Base-by-base conservation (phyloP, 2,329 filamentous ascomycete species). In the Pyrenophora graminea region DNA sequence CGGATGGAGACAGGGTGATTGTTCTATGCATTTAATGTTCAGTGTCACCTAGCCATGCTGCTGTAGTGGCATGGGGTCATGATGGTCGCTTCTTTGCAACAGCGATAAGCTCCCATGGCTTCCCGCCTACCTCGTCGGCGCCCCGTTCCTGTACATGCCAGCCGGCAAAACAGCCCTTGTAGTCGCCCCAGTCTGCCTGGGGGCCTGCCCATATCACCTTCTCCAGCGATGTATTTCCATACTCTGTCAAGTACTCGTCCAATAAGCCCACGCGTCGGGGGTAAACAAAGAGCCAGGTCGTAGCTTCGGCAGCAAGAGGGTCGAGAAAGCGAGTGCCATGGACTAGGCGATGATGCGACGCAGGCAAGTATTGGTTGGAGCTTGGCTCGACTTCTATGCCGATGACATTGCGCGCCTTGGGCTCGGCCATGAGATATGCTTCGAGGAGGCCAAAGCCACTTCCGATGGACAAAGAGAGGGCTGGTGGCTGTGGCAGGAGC, bases 261-360 rank as follows among this genome's bases (percentile, higher is more conserved):
- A 83, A 55, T 9, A 83, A 63, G 3, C 64, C 72, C 3, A 77
- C 72, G n/a, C 77, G 69, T 12, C 79, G 75, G 1, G 81, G 81
- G 58, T 83, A 83, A 21, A 82, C 77, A 65, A 83, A 82, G 52
- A 83, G 66, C 76, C 80, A 77, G n/a, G 69, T 70, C 1, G 58
- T 51, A 7, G 78, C 78, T n/a, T 74, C 56, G 4, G 65, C 53
- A 3, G 78, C 79, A 9, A 76, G 66, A 1, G 72, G 48, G 45
- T 74, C 74, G 7, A 81, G 57, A 27, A 73, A 75, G 61, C 76
- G 76, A 0, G 78, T 76, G 2, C 77, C 77, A 6, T 65, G 49
- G 5, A 82, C 80, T 7, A 70, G 58, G 37, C 76, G 63, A 58
- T 81, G 72, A 12, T 72, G 61, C 12, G 75, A 54, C 17, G 68